A percentile compares a stretch with the other conserved stretches of the same genome.
Evolutionary conservation across 2,329 filamentous ascomycete species (phyloP).

Genomic region (Alternaria tenuissima): DNA sequence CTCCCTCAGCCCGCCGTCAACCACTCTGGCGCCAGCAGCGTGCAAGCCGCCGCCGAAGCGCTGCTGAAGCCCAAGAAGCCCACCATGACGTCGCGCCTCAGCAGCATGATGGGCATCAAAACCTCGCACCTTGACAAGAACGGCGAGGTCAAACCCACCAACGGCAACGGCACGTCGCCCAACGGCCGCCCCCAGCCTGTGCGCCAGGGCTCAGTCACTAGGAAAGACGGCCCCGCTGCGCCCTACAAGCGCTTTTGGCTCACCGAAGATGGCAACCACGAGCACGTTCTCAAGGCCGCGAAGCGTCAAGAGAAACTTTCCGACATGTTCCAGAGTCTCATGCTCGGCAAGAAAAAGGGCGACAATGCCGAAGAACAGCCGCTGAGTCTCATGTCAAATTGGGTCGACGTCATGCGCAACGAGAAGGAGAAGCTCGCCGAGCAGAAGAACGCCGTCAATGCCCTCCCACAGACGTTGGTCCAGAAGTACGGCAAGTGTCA

Average conservation of each 20-base stretch:
- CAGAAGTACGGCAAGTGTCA: conserved; percentile 99
- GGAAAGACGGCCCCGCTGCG: conserved; percentile 35
- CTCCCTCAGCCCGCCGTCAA: conserved; percentile 38
- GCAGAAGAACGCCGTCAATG: conserved; percentile 81
- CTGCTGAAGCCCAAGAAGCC: conserved; percentile 50
- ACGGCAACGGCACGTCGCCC: conserved; percentile 41
- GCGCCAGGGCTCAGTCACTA: conserved; percentile 43
- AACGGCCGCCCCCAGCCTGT: conserved; percentile 39
- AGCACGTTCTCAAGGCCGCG: conserved; percentile 87
- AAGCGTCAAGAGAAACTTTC: conserved; percentile 94
- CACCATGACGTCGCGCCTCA: conserved; percentile 54
- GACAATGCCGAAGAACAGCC: conserved; percentile 75
- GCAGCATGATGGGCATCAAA: conserved; percentile 51
- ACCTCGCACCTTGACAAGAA: conserved; percentile 37
- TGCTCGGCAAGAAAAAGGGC: conserved; percentile 83
- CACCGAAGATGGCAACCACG: conserved; percentile 74
- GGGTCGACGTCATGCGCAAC: conserved; percentile 91
- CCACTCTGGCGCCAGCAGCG: conserved; percentile 38
- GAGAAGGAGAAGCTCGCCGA: conserved; percentile 79
- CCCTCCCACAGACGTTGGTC: conserved; percentile 79
- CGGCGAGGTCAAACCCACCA: conserved; percentile 39
- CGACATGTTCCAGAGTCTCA: conserved; percentile 86
- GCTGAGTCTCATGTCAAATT: conserved; percentile 90
- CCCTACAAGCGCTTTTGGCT: conserved; percentile 63
- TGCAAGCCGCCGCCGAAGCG: conserved; percentile 44